Conservation (phyloP, 768 basidiomycete genomes). For the Serendipita vermifera region DNA sequence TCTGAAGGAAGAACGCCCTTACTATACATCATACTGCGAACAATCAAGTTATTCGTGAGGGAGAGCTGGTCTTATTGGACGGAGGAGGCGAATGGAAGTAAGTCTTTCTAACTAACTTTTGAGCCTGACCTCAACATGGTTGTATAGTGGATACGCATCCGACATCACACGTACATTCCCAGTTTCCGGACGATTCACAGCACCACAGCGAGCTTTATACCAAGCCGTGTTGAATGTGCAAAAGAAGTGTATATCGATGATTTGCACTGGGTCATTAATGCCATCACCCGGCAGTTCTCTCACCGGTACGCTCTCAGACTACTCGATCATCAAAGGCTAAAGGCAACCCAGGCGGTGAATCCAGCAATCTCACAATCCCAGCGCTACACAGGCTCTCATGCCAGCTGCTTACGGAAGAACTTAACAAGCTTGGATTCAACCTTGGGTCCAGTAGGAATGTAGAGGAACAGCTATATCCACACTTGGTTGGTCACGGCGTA, state of each 20-base stretch:
- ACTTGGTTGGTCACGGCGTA: constrained; percentile 83
- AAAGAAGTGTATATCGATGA: constrained; percentile 41
- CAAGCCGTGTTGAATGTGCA: constrained; percentile 59
- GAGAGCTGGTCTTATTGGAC: constrained; percentile 75
- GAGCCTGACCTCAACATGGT: constrained; percentile 4
- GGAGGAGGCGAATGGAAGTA: constrained; percentile 90
- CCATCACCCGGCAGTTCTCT: not conserved
- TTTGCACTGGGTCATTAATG: constrained; percentile 37
- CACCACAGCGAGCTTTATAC: constrained; percentile 77
- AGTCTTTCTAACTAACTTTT: constrained; percentile 17
- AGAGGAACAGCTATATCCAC: constrained; percentile 70
- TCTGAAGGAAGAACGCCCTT: constrained; percentile 61
- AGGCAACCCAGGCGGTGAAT: constrained; percentile 19
- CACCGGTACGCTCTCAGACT: not conserved
- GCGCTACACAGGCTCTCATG: constrained; percentile 68
- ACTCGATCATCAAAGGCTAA: constrained; percentile 9
- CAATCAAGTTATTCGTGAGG: constrained; percentile 55
- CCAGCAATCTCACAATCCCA: constrained; percentile 45
- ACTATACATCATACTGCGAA: constrained; percentile 94
- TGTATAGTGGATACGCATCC: constrained; percentile 71
- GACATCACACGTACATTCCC: constrained; percentile 94
- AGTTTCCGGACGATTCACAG: constrained; percentile 63
- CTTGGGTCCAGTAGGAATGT: constrained; percentile 44
- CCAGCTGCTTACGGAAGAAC: constrained; percentile 50
- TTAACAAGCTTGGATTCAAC: constrained; percentile 65